These are phyloP conservation scores for Chaetomium tenue DNA, from an alignment of 495 filamentous ascomycete genomes.

Conservation along the genomic window DNA sequence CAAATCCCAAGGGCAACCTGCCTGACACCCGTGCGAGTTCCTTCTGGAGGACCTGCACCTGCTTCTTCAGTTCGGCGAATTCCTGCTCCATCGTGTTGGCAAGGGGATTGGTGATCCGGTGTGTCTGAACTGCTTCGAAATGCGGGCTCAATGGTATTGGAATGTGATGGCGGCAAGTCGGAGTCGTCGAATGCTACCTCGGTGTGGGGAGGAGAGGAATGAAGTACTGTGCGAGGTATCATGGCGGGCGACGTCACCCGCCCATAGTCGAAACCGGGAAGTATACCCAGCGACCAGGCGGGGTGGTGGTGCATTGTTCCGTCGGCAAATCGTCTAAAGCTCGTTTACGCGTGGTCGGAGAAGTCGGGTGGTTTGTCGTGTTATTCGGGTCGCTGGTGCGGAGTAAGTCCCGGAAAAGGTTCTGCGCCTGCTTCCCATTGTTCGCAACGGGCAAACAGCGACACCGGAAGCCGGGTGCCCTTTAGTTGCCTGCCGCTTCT, in stretches of 20 bases:
- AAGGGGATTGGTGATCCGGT: background rate
- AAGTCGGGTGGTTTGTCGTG: background rate
- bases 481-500: no score
- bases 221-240: background rate
- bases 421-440: no score
- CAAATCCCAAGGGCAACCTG: conserved; percentile 13
- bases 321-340: background rate
- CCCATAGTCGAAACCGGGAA: background rate
- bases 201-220: background rate
- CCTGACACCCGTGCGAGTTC: conserved; percentile 41
- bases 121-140: background rate
- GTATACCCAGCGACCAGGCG: background rate
- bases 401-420: no score
- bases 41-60: conserved; percentile 40
- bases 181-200: background rate
- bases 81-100: conserved; percentile 34
- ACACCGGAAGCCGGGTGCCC: no score
- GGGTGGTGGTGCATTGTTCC: background rate
- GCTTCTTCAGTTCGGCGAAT: conserved; percentile 45
- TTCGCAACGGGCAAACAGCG: no score
- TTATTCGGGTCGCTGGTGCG: no score
- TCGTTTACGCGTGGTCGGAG: background rate
- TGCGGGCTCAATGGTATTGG: background rate
- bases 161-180: background rate
- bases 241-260: background rate